These are phyloP conservation scores for Tetragonia tetragonoides DNA, from an alignment of 148 eudicot species.

Conservation along the genomic window DNA sequence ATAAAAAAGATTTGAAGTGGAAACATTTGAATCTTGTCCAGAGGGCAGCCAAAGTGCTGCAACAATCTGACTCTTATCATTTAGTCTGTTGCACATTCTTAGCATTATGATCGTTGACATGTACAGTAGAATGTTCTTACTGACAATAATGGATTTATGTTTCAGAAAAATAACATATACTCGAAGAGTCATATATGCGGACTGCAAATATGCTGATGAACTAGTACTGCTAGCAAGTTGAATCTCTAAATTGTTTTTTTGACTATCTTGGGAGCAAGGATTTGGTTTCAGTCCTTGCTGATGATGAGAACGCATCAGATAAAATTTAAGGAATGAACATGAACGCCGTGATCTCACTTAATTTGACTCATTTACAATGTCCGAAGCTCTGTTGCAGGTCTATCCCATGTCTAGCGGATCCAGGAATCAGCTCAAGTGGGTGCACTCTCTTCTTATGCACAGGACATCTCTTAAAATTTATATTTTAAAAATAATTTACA, in stretches of 20 bases:
- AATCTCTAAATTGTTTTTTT: not conserved
- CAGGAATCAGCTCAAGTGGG: no score
- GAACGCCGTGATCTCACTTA: no score
- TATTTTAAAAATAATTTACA: no score
- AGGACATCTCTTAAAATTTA: no score
- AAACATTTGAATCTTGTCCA: conserved; percentile 18
- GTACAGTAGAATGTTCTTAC: not conserved
- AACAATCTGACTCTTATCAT: conserved; percentile 13
- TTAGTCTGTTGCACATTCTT: conserved; percentile 3
- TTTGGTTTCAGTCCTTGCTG: not conserved
- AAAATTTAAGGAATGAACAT: no score
- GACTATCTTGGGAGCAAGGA: not conserved
- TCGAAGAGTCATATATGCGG: no score
- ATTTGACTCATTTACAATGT: no score
- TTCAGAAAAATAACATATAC: no score
- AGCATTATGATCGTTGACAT: not conserved
- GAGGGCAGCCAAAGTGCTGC: conserved; percentile 19
- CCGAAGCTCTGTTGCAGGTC: no score
- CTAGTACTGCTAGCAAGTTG: not conserved
- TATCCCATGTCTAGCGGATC: conserved; percentile 10
- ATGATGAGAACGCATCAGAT: not conserved
- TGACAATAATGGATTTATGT: no score
- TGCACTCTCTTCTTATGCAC: no score
- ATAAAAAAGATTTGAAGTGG: not conserved
- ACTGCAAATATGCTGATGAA: not conserved